Evolutionary conservation across 257 asterid species (phyloP).

Genomic region (Buddleja alternifolia): DNA sequence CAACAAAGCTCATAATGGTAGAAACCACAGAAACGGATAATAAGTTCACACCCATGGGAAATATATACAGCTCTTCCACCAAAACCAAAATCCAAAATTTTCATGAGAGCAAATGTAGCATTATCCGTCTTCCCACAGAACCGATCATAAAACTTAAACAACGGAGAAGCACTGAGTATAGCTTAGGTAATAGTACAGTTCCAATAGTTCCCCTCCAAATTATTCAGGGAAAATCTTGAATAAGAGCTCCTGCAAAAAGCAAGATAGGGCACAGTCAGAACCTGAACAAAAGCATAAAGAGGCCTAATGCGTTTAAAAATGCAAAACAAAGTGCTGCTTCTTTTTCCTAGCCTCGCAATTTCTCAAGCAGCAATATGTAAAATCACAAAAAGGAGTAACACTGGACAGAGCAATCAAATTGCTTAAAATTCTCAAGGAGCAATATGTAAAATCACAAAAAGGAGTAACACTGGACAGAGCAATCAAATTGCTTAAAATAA

Average conservation of each 20-base stretch:
- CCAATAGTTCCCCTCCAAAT: conserved; percentile 27
- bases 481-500: not conserved
- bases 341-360: not conserved
- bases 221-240: conserved; percentile 26
- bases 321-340: conserved; percentile 12
- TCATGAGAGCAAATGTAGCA: conserved; percentile 54
- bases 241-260: conserved; percentile 34
- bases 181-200: conserved; percentile 21
- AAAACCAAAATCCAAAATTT: conserved; percentile 43
- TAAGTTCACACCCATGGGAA: conserved; percentile 76
- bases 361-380: not conserved
- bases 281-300: not conserved
- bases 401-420: conserved; percentile 10
- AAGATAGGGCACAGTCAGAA: conserved; percentile 20
- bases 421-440: not conserved
- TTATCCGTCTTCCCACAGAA: conserved; percentile 52
- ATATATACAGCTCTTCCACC: conserved; percentile 37
- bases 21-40: conserved; percentile 70
- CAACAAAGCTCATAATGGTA: conserved; percentile 65
- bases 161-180: conserved; percentile 24
- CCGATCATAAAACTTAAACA: conserved; percentile 30
- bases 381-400: not conserved
- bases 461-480: conserved; percentile 1
- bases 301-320: not conserved
- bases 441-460: not conserved